Evolutionary conservation across 2,329 filamentous ascomycete genomes (phyloP), one percentile per base, ranked within the genome.

Genomic region (Colletotrichum aenigma): DNA sequence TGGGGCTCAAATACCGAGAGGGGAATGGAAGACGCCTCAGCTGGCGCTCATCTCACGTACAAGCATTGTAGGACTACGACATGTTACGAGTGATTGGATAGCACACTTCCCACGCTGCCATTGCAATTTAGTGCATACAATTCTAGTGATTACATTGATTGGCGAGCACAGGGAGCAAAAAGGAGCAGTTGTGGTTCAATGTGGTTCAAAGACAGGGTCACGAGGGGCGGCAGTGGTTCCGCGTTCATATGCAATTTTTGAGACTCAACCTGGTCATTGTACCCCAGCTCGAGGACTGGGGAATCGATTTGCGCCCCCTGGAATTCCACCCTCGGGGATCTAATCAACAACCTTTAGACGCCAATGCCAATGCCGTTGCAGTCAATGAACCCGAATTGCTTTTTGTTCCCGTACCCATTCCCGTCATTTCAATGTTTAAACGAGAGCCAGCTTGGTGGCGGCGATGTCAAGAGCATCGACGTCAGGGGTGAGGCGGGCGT

Each of bases 391-490:
- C 74, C 74, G 70, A 74, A 68, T 65, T 55, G 70, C 70, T 74
- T 74, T 71, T 30, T 56, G 30, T 21, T 69, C 34, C 58, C 43
- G 30, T 38, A 48, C 43, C 70, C 74, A 64, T 74, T 62, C 62
- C 69, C 30, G 13, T 38, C 26, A 15, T 34, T 24, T 30, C 52
- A 18, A 79, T 81, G 81, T 83, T 94, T 98, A 98, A 87, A 98
- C 97, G 85, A 99, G 97, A 82, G 94, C 94, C 82, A 99, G 94
- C 94, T 98, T 99, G 89, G 97, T 98, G 84, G 97, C 97, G 79
- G 97, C 97, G 89, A 99, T 98, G 90, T 99, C 97, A 83, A 99
- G 94, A 85, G 97, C 97, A 88, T 99, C 97, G 82, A 98, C 96
- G 88, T 99, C 97, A 78, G 96, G 90, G 74, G 97, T 98, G 80